Base-by-base conservation (phyloP, 371 early-diverging fungal genomes). In the Coemansia sp. region DNA sequence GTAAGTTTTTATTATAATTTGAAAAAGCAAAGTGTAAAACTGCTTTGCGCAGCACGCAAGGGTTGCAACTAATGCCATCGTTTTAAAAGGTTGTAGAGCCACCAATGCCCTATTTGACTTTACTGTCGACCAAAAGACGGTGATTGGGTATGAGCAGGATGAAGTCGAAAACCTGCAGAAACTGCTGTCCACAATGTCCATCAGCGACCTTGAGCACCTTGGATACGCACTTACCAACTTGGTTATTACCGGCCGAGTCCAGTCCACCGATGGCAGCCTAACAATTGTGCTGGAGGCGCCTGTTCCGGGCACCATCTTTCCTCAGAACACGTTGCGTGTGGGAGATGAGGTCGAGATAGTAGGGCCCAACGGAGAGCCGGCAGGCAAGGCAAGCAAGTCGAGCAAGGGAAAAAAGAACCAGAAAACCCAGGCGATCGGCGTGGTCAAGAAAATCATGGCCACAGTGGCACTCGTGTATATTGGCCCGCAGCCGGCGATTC, bases 291-390 rank as follows among this genome's bases (percentile, higher is more conserved):
- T 71, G 3, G 50, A 59, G 31, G 29, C 68, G 22, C 59, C 39
- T 11, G 22, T 26, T 3, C 6, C 51, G 0, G 83, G 84, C 7
- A 78, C 82, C 13, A 61, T 77, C 0, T 78, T 91, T 6, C 90
- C 90, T 0, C 64, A 87, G 0, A 88, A 88, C 71, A 84, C 84
- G 61, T 81, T 92, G 27, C 79, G 84, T 3, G 80, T 87, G 0
- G 91, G 92, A 13, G 91, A 91, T 71, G 86, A 90, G 63, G 91
- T 90, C 14, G 54, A 69, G 40, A 24, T 69, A 8, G 40, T 61
- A 8, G 50, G 18, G 14, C 66, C 61, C 2, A 29, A 13, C 14
- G 24, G 34, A 4, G 50, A 18, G 11, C 58, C 47, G 4, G 45
- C 4, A 8, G 27, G 40, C 42, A 39, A 5, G 64, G 81, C 22